Evolutionary conservation across 2,329 filamentous ascomycete genomes (phyloP).

Genomic region (Lasiodiplodia citricola): DNA sequence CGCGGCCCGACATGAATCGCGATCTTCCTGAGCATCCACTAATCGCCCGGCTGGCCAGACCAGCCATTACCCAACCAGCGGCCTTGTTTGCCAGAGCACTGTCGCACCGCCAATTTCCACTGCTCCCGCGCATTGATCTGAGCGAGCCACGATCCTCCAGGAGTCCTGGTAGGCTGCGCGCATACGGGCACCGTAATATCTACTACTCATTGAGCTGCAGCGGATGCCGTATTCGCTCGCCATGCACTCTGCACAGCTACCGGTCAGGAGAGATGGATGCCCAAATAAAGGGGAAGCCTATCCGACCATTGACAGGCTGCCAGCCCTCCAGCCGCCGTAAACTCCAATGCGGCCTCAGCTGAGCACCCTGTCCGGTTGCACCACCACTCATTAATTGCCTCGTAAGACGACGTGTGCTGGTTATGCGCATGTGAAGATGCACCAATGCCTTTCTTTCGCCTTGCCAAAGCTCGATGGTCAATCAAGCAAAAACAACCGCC

Average conservation of each 20-base stretch:
- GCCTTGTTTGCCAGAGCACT: conserved; percentile 2
- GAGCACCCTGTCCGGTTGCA: neutral
- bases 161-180: conserved; percentile 6
- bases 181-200: conserved; percentile 5
- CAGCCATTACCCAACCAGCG: conserved; percentile 9
- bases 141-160: conserved; percentile 2
- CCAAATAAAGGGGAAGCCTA: conserved; percentile 10
- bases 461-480: neutral
- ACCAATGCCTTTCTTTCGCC: neutral
- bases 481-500: neutral
- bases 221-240: conserved; percentile 9
- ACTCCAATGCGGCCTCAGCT: conserved; percentile 13
- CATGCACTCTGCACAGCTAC: conserved; percentile 3
- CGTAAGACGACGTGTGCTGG: neutral
- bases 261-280: conserved; percentile 9
- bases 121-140: conserved; percentile 15
- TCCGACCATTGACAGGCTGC: neutral
- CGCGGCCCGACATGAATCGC: conserved; percentile 23
- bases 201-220: conserved; percentile 23
- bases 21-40: conserved; percentile 15
- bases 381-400: conserved; percentile 6
- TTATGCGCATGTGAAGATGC: neutral
- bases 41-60: conserved; percentile 8
- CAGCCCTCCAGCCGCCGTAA: neutral
- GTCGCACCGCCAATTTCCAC: conserved; percentile 20